Base-by-base conservation (phyloP, 257 asterid genomes). In the Fraxinus anomala region DNA sequence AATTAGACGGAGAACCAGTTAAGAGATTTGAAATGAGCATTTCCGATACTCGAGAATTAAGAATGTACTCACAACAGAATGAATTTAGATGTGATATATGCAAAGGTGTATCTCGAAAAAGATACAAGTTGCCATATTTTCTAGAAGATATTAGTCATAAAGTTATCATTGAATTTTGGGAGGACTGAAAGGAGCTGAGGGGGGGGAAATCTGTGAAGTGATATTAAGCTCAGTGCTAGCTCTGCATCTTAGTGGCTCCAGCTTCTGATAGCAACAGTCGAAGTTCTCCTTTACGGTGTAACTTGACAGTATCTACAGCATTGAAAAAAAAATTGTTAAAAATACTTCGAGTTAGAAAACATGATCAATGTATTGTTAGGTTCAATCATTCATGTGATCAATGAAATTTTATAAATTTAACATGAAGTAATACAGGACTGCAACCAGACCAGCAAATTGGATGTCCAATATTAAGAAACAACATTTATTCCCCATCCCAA, bases 241-340 rank as follows among this genome's bases (percentile, higher is more conserved):
- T 69, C 54, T 63, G 34, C 36, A 26, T 10, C 80, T 76, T 86
- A 59, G 65, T 82, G 63, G 92, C 86, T 66, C 81, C 79, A 84
- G 94, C 89, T 84, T 87, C 89, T 26, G 84, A 74, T 42, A 91
- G 86, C 91, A 92, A 74, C 49, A 86, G 71, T 82, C 87, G 84
- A 33, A 92, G 96, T 70, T 87, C 91, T 79, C 96, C 97, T 79
- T 88, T 85, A 37, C 88, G 81, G 77, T 92, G 85, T 73, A 92
- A 88, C 84, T 87, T 84, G 3, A 91, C 82, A 0, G 92, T 91
- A 70, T 91, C 96, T 92, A 91, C 81, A 80, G 49, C 83, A 70
- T 3, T 44, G 75, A 63, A 51, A 14, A 3, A 63, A 12, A 3
- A 63, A 0, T 0, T 24, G 13, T 7, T 23, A 61, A 61, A 28